phyloP scores from a whole-genome alignment of 257 asterid genomes.

The Solanum rostratum region DNA sequence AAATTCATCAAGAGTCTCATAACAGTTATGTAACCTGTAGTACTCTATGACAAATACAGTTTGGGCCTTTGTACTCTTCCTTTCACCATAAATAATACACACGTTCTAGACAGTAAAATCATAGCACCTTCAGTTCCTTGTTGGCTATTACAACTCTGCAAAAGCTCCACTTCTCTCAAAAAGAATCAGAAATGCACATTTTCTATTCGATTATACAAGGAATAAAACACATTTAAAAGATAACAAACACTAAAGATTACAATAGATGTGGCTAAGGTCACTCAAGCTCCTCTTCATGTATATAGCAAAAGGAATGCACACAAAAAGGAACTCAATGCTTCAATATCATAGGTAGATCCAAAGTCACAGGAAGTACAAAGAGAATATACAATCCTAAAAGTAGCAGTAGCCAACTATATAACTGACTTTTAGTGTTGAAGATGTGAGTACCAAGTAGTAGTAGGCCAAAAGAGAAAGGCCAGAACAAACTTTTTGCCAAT shows the following conservation, averaged over 20 bases:
- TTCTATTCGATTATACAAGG: background rate
- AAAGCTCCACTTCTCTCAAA: background rate
- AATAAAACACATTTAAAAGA: background rate
- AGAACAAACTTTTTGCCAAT: constrained; percentile 73
- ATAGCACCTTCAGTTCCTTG: background rate
- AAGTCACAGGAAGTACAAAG: background rate
- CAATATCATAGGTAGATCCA: background rate
- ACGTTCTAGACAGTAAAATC: background rate
- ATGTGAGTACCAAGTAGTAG: constrained; percentile 67
- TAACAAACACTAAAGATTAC: background rate
- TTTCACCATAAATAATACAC: background rate
- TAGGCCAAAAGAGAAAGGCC: constrained; percentile 67
- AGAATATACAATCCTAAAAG: background rate
- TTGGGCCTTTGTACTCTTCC: background rate
- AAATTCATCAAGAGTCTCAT: background rate
- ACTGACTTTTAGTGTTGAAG: constrained; percentile 9
- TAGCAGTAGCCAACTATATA: background rate
- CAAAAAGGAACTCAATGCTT: background rate
- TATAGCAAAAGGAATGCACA: background rate
- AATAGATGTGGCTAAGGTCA: background rate
- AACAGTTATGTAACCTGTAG: background rate
- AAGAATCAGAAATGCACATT: background rate
- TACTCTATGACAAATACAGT: background rate
- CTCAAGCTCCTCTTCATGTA: background rate
- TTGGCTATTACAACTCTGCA: background rate